phyloP scores from a whole-genome alignment of 352 stramenopile genomes.

The Phytophthora sojae region DNA sequence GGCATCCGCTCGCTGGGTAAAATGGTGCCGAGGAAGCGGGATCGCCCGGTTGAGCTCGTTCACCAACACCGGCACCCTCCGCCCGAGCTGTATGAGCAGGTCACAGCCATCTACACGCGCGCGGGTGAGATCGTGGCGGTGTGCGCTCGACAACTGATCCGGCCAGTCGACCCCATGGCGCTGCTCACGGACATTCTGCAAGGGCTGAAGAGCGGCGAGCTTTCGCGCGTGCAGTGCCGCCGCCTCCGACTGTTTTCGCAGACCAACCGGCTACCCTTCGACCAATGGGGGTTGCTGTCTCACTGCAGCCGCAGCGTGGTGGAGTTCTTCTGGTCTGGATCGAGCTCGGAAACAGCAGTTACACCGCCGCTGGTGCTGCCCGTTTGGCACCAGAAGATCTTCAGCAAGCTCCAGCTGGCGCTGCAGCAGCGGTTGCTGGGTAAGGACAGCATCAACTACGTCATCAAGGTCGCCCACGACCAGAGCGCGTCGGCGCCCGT shows the following conservation, averaged over 20 bases:
- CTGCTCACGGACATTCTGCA: conserved; percentile 45
- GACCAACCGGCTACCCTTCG: conserved; percentile 55
- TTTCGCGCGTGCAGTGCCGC: conserved; percentile 49
- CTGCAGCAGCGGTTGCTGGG: conserved; percentile 61
- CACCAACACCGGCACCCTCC: conserved; percentile 3
- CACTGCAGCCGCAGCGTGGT: conserved; percentile 39
- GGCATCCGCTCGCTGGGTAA: conserved; percentile 20
- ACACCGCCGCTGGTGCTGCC: conserved; percentile 10
- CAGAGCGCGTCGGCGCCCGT: conserved; percentile 40
- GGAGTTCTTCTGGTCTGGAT: conserved; percentile 51
- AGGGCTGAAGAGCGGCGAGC: conserved; percentile 34
- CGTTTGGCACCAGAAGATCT: conserved; percentile 60
- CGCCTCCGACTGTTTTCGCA: conserved; percentile 63
- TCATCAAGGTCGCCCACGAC: conserved; percentile 53
- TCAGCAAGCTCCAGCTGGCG: conserved; percentile 49
- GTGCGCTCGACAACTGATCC: conserved; percentile 59
- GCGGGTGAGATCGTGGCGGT: conserved; percentile 63
- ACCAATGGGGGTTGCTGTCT: conserved; percentile 55
- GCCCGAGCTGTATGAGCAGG: conserved; percentile 57
- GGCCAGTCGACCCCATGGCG: conserved; percentile 42
- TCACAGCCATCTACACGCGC: conserved; percentile 55
- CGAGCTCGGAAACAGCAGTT: neutral
- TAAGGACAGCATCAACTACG: conserved; percentile 64
- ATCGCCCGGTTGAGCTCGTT: conserved; percentile 1
- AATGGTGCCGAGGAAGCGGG: conserved; percentile 18